A percentile compares a stretch with the other conserved stretches of the same genome.
phyloP scores from a whole-genome alignment of 2,329 filamentous ascomycete genomes.

The Paecilomyces niveus region DNA sequence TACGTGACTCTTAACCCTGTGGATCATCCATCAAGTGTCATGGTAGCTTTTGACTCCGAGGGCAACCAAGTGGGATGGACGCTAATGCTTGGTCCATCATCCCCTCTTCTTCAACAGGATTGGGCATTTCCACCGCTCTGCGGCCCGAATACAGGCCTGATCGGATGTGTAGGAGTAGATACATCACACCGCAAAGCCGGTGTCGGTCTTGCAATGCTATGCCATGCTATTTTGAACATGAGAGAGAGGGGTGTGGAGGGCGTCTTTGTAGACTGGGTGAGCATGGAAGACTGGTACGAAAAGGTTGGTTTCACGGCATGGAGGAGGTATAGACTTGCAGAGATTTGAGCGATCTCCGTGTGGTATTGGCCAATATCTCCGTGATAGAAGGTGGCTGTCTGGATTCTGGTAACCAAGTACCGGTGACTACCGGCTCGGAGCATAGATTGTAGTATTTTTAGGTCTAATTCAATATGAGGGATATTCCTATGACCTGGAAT shows the following conservation, averaged over 20 bases:
- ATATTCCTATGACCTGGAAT: not conserved
- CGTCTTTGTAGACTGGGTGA: constrained; percentile 40
- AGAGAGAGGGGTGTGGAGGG: constrained; percentile 33
- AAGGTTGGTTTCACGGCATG: constrained; percentile 34
- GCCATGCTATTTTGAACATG: constrained; percentile 39
- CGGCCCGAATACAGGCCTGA: constrained; percentile 36
- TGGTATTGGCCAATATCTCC: not conserved
- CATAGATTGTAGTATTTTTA: not conserved
- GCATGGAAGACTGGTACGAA: constrained; percentile 39
- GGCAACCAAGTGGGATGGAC: constrained; percentile 40
- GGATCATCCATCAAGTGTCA: constrained; percentile 32
- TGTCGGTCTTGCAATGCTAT: constrained; percentile 36
- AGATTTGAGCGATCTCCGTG: constrained; percentile 9
- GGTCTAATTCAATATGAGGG: not conserved
- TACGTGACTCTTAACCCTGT: constrained; percentile 29
- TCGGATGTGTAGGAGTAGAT: constrained; percentile 40
- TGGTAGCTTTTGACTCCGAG: constrained; percentile 33
- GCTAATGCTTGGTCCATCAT: constrained; percentile 33
- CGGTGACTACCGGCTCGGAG: not conserved
- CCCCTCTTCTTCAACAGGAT: constrained; percentile 19
- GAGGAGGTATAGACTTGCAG: constrained; percentile 32
- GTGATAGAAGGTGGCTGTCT: not conserved
- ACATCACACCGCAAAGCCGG: constrained; percentile 28
- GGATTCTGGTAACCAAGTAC: not conserved
- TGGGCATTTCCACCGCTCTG: constrained; percentile 38